phyloP scores from a whole-genome alignment of 345 rosid genomes.

The Limnanthes douglasii region DNA sequence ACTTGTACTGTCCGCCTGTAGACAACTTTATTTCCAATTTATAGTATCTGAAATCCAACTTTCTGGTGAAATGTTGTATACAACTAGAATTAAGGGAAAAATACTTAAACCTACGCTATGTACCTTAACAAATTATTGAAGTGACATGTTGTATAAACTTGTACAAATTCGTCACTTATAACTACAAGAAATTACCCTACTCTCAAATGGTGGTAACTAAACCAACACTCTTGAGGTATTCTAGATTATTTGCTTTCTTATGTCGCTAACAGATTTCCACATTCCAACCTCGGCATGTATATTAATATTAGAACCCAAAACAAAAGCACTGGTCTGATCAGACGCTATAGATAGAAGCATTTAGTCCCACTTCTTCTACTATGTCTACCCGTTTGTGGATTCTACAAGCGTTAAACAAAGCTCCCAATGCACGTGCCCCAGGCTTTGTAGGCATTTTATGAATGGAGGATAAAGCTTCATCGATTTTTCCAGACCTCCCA shows the following conservation, averaged over 20 bases:
- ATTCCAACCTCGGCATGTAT: constrained; percentile 23
- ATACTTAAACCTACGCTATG: too few relatives aligned
- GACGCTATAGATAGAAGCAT: constrained; percentile 19
- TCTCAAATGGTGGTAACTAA: too few relatives aligned
- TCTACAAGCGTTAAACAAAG: constrained; percentile 34
- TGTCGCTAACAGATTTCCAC: constrained; percentile 16
- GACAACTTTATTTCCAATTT: background rate
- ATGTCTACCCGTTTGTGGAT: constrained; percentile 28
- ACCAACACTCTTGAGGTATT: too few relatives aligned
- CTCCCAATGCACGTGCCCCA: constrained; percentile 28
- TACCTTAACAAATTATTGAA: too few relatives aligned
- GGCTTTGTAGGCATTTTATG: constrained; percentile 19
- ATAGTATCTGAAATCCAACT: too few relatives aligned
- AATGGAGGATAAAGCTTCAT: constrained; percentile 24
- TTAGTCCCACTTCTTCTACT: constrained; percentile 34
- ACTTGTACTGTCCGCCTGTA: constrained; percentile 57
- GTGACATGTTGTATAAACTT: too few relatives aligned
- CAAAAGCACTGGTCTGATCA: constrained; percentile 13
- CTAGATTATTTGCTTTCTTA: constrained; percentile 21
- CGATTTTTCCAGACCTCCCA: constrained; percentile 26
- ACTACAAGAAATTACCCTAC: too few relatives aligned
- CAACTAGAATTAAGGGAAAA: too few relatives aligned
- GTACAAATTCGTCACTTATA: too few relatives aligned
- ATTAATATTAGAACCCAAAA: constrained; percentile 21
- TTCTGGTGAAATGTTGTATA: too few relatives aligned